Base-by-base conservation (phyloP, 2,329 filamentous ascomycete species). In the Penicillium fuscoglaucum region DNA sequence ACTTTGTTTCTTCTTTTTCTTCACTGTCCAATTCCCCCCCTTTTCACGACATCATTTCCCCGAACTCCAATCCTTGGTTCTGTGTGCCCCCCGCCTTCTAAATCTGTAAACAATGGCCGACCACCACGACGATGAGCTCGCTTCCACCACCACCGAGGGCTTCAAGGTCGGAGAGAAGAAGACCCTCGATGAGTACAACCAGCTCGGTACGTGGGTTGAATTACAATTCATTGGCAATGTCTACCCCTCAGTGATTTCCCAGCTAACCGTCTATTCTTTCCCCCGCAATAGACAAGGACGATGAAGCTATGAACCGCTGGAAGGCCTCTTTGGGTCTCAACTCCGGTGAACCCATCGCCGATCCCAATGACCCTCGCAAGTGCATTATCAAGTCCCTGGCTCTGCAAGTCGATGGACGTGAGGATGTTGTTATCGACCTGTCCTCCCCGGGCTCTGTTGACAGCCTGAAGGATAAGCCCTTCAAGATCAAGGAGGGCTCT, bases 141-240 rank as follows among this genome's bases (percentile, higher is more conserved):
- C 90, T 77, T 89, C 91, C 64, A 90, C 95, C 81, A 85, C 89
- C 80, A 97, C 93, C 66, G 88, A 93, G 80, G 93, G 93, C 75
- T 98, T 97, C 88, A 97, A 96, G 87, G 90, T 97, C 74, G 93
- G 91, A 68, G 91, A 97, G 86, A 97, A 97, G 88, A 96, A 98
- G 86, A 96, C 91, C 69, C 84, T 99, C 73, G 90, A 93, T 65
- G 90, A 97, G 78, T 97, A 97, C 80, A 85, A 93, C 74, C 84
- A 96, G 77, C 89, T 99, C 80, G 95, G 92, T 96, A 82, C 73
- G 90, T 68, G 44, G 48, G 21, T 33, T 13, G 39, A 35, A 7
- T 28, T 7, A 12, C 35, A 28, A 43, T 43, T 31, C 52, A 47
- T 45, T 21, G 44, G 28, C 39, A 28, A 55, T 31, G 43, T 41